phyloP scores from a whole-genome alignment of 345 rosid species.

The Heritiera littoralis region DNA sequence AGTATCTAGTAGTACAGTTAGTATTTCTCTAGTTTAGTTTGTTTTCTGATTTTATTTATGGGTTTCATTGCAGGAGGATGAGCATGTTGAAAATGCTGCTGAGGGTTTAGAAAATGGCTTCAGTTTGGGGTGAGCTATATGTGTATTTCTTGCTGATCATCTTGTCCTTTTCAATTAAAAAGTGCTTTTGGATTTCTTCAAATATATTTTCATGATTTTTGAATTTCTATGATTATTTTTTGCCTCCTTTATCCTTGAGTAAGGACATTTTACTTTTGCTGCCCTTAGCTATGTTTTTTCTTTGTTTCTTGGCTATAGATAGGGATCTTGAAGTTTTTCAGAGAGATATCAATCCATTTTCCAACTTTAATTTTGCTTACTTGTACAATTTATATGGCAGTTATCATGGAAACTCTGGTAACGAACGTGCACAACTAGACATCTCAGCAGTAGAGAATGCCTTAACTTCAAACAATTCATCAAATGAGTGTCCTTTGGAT shows the following conservation, averaged over 20 bases:
- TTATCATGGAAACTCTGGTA: neutral
- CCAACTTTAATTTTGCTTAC: neutral
- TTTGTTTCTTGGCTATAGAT: neutral
- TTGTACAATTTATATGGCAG: neutral
- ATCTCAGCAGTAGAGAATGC: conserved; percentile 24
- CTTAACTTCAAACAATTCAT: conserved; percentile 24
- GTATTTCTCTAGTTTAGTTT: neutral
- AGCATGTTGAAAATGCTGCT: conserved; percentile 21
- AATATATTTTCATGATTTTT: neutral
- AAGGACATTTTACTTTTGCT: neutral
- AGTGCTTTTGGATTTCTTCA: neutral
- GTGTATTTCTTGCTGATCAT: neutral
- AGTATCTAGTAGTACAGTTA: neutral
- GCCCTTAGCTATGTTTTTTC: neutral
- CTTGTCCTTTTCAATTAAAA: neutral
- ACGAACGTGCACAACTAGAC: conserved; percentile 13
- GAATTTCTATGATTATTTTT: neutral
- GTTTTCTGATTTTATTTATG: neutral
- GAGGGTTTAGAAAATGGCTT: conserved; percentile 25
- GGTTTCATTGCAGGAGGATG: conserved; percentile 16
- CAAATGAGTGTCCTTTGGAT: conserved; percentile 22
- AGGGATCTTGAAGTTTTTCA: neutral
- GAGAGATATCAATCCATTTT: neutral
- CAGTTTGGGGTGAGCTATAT: conserved; percentile 24
- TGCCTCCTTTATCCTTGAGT: neutral